These are phyloP conservation scores for Cicer bijugum DNA, from an alignment of 306 rosid genomes.

Conservation along the genomic window DNA sequence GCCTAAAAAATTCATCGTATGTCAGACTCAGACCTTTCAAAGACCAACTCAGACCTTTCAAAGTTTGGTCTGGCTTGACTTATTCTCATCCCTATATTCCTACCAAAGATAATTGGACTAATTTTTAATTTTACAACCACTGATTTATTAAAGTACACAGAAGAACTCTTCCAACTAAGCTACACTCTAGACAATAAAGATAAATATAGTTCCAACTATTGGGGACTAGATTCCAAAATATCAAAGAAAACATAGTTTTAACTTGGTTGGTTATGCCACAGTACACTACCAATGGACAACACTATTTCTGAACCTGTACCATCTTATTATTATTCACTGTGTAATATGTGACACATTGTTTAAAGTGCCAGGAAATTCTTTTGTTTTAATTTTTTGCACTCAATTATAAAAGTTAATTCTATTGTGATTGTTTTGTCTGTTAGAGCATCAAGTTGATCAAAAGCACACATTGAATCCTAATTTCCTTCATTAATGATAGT, in stretches of 20 bases:
- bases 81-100: background rate
- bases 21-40: no score
- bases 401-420: no score
- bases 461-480: conserved; percentile 7
- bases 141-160: background rate
- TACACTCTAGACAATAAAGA: conserved; percentile 8
- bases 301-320: no score
- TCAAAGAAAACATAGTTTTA: background rate
- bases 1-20: no score
- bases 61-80: no score
- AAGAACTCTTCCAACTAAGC: background rate
- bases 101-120: background rate
- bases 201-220: background rate
- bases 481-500: conserved; percentile 22
- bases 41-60: no score
- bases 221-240: conserved; percentile 1
- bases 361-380: no score
- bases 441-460: background rate
- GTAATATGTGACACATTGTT: no score
- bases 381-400: no score
- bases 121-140: conserved; percentile 29
- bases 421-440: no score
- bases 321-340: no score
- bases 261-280: background rate
- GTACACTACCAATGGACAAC: background rate